Conservation (phyloP, 2,329 filamentous ascomycete species). For the Dryadomyces quercus-mongolicae region DNA sequence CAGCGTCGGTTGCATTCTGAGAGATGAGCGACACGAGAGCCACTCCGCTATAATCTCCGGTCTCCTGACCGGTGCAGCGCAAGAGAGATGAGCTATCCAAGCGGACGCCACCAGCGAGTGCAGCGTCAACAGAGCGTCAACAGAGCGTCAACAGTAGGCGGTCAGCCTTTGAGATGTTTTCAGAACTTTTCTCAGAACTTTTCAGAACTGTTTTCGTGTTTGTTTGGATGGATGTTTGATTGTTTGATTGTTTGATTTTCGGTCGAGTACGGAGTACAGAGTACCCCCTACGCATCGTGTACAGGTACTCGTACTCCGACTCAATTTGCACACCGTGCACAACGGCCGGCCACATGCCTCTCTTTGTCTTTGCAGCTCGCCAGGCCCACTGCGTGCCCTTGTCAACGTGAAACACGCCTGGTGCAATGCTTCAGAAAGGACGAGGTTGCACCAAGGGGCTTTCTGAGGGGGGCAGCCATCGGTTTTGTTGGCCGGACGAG, state of each 20-base stretch:
- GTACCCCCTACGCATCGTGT: no score
- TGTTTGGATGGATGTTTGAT: no score
- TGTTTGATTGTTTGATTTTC: no score
- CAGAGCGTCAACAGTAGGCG: no score
- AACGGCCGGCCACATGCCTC: neutral
- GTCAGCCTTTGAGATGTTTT: no score
- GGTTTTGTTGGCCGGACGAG: neutral
- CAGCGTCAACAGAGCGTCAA: no score
- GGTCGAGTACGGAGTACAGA: no score
- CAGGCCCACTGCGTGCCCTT: conserved; percentile 13
- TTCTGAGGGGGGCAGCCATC: neutral
- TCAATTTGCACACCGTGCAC: neutral
- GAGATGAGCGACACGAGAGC: neutral
- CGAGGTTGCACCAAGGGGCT: neutral
- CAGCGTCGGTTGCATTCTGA: conserved; percentile 5
- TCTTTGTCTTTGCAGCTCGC: neutral
- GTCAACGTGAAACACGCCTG: conserved; percentile 37
- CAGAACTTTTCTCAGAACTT: no score
- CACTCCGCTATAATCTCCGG: conserved; percentile 15
- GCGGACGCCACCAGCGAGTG: neutral
- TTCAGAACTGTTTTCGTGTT: no score
- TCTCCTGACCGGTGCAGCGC: conserved; percentile 16
- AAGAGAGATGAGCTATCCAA: conserved; percentile 9
- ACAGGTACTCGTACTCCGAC: no score
- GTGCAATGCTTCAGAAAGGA: conserved; percentile 36